Evolutionary conservation across 352 stramenopile genomes (phyloP).

Genomic region (Phytophthora megakarya): DNA sequence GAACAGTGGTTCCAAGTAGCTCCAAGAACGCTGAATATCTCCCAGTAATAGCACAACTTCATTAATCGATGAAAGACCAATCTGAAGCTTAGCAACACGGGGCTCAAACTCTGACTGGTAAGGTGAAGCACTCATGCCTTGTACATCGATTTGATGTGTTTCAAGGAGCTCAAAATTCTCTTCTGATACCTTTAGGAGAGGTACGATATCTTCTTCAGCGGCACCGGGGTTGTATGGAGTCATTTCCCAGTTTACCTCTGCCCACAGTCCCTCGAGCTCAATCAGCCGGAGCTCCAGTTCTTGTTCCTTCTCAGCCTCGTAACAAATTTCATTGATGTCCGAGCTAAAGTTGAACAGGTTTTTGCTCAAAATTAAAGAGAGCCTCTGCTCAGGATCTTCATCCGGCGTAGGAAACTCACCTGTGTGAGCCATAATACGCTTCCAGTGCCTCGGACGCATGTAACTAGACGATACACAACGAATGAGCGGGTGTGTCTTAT

Average conservation of each 20-base stretch:
- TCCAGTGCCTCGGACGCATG: conserved; percentile 95
- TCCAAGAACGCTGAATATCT: conserved; percentile 97
- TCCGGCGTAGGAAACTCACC: conserved; percentile 93
- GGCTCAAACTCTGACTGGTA: conserved; percentile 96
- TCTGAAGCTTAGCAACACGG: conserved; percentile 89
- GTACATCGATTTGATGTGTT: conserved; percentile 96
- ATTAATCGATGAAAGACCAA: conserved; percentile 85
- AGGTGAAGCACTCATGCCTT: conserved; percentile 95
- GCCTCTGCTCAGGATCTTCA: conserved; percentile 90
- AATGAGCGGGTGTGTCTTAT: conserved; percentile 85
- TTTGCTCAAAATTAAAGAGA: conserved; percentile 92
- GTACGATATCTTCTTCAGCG: conserved; percentile 84
- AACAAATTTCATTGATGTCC: conserved; percentile 96
- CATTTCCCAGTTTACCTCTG: conserved; percentile 94
- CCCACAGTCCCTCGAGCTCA: conserved; percentile 92
- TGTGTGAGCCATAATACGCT: conserved; percentile 90
- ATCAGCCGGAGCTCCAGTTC: conserved; percentile 93
- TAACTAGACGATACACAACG: conserved; percentile 78
- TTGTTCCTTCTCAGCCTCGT: conserved; percentile 96
- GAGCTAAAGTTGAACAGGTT: conserved; percentile 94
- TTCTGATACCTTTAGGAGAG: conserved; percentile 92
- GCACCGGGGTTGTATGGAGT: conserved; percentile 86
- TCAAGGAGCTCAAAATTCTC: conserved; percentile 97
- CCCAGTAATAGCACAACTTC: conserved; percentile 95
- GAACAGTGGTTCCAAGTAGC: conserved; percentile 96